Evolutionary conservation across 805 yeast species (phyloP), one percentile per base, ranked within the genome.

Genomic region (Teunomyces aglyptinius): DNA sequence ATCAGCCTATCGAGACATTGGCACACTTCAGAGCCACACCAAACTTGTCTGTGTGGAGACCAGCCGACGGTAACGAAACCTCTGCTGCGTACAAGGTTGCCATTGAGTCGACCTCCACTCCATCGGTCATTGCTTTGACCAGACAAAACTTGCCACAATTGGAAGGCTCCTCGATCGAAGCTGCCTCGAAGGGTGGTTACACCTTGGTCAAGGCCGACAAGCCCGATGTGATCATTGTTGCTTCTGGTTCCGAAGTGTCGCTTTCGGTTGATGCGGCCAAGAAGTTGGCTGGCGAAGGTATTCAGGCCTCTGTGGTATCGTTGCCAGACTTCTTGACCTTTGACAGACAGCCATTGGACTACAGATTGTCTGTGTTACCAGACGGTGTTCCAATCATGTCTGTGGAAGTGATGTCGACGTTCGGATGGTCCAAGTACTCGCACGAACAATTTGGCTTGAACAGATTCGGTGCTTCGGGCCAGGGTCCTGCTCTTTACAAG

Each of bases 381-480:
- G 95, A 91, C 67, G 95, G 94, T 63, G 82, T 87, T 47, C 98
- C 98, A 70, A 83, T 89, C 65, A 55, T 94, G 72, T 89, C 97
- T 47, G 88, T 92, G 55, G 99, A 94, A 82, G 98, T 90, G 44
- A 78, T 89, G 83, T 72, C 96, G 47, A 83, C 96, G 45, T 76
- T 80, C 60, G 97, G 97, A 49, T 94, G 99, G 99, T 77, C 85
- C 61, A 87, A 84, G 73, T 94, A 90, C 78, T 82, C 97, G 49
- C 99, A 94, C 76, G 95, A 87, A 78, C 96, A 90, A 71, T 89
- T 92, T 63, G 97, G 97, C 74, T 78, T 94, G 65, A 83, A 89
- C 82, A 83, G 89, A 76, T 94, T 94, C 67, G 99, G 99, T 81
- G 94, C 91, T 52, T 90, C 97, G 50, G 99, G 96, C 68, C 86